Conservation (phyloP, 441 rosid genomes). For the Corymbia calophylla region DNA sequence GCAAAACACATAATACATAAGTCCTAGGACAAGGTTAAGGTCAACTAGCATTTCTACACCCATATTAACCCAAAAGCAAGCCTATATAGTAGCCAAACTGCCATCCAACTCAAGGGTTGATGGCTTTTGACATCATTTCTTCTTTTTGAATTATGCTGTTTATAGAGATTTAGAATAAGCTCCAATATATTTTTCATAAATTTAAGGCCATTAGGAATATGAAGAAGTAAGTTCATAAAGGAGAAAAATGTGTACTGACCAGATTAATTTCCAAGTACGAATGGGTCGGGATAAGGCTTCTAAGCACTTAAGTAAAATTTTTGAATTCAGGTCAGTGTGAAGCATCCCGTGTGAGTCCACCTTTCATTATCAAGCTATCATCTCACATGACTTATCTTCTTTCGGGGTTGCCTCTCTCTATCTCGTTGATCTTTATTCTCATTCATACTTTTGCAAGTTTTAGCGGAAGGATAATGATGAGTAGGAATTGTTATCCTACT, state of each 20-base stretch:
- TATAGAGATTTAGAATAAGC: background rate
- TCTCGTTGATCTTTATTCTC: no score
- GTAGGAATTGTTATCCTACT: no score
- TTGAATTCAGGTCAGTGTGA: background rate
- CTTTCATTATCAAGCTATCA: background rate
- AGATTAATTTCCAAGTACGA: no score
- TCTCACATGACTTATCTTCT: background rate
- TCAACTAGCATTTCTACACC: background rate
- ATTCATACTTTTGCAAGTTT: background rate
- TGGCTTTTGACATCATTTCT: background rate
- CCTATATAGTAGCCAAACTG: background rate
- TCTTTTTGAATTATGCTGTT: background rate
- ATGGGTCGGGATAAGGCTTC: background rate
- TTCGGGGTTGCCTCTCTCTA: background rate
- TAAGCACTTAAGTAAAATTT: no score
- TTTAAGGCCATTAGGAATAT: no score
- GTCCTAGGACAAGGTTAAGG: background rate
- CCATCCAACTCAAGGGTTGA: background rate
- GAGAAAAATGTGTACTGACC: background rate
- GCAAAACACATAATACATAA: background rate
- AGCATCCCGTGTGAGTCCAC: fast-evolving
- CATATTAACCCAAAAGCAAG: background rate
- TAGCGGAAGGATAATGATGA: no score
- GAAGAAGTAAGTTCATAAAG: background rate
- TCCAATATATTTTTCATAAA: background rate